Evolutionary conservation across 768 basidiomycete genomes (phyloP).

Genomic region (Boletus vermiculosoides): DNA sequence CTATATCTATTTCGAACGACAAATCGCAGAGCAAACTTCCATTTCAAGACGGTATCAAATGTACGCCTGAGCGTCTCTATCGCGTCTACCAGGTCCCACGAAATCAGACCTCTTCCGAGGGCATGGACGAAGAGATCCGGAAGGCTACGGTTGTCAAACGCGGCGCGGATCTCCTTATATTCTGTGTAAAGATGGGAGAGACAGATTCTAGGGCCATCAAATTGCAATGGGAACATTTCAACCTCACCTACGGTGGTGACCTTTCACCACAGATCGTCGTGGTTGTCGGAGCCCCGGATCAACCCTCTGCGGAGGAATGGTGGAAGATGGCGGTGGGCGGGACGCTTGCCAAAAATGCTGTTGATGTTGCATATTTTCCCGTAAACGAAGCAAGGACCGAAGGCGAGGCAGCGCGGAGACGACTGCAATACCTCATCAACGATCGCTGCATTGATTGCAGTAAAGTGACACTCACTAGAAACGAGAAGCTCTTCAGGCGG

Average conservation of each 20-base stretch:
- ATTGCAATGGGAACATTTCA: slow-evolving; percentile 29
- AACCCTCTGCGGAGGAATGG: slow-evolving; percentile 21
- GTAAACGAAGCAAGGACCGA: background rate
- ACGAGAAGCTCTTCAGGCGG: slow-evolving; percentile 16
- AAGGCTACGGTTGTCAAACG: slow-evolving; percentile 17
- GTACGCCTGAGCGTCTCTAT: slow-evolving; percentile 7
- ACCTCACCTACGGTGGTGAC: slow-evolving; percentile 26
- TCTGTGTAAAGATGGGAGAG: slow-evolving; percentile 18
- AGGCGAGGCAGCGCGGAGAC: background rate
- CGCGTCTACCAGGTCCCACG: slow-evolving; percentile 27
- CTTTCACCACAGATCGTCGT: slow-evolving; percentile 27
- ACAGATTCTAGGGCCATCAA: slow-evolving; percentile 1
- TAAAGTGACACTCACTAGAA: slow-evolving; percentile 3
- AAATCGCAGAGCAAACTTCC: slow-evolving; percentile 17
- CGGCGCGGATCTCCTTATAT: slow-evolving; percentile 27
- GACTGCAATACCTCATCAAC: slow-evolving; percentile 18
- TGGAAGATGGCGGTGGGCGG: slow-evolving; percentile 13
- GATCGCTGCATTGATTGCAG: slow-evolving; percentile 24
- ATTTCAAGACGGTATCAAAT: slow-evolving; percentile 16
- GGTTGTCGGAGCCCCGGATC: slow-evolving; percentile 18
- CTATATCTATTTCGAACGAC: slow-evolving; percentile 20
- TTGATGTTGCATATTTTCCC: slow-evolving; percentile 13
- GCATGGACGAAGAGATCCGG: slow-evolving; percentile 6
- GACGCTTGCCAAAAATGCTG: slow-evolving; percentile 1
- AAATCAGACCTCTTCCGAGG: background rate